Base-by-base conservation (phyloP, 1,139 yeast genomes). In the Geotrichum restrictum region DNA sequence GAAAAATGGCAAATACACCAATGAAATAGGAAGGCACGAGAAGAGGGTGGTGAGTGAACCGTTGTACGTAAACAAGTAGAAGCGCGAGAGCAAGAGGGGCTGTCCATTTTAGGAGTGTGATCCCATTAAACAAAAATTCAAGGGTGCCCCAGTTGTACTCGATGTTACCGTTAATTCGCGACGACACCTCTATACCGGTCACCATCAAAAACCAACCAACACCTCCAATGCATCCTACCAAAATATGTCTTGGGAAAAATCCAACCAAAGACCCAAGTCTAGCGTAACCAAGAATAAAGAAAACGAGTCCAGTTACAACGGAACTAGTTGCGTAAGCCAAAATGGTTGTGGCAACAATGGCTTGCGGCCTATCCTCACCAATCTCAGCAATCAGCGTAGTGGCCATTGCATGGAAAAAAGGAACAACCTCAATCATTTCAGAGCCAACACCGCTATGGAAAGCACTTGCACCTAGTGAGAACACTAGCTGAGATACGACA, bases 361-460 rank as follows among this genome's bases (percentile, higher is more conserved):
- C 82, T 31, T 83, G 82, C 19, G 78, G 75, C 36, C 75, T 70
- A 34, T 71, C 73, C 8, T 74, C 79, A 1, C 83, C 82, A 65
- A 86, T 72, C 27, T 81, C 78, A 3, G 69, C 68, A 64, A 82
- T 72, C 45, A 93, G 83, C 3, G 85, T 75, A 22, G 80, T 73
- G 0, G 98, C 97, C 96, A 93, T 91, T 2, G 95, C 79, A 65
- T 93, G 98, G 74, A 93, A 93, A 67, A 93, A 93, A 1, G 98
- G 98, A 0, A 97, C 95, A 19, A 93, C 91, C 69, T 93, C 98
- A 60, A 93, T 93, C 98, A 93, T 93, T 71, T 93, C 98, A 3
- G 96, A 87, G 0, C 98, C 98, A 48, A 91, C 83, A 8, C 96
- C 96, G 7, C 93, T 79, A 57, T 81, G 82, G 70, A 93, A 93